A percentile compares a stretch with the other conserved stretches of the same genome.
Evolutionary conservation across 805 yeast species (phyloP).

Genomic region (Kockiozyma suomiensis): DNA sequence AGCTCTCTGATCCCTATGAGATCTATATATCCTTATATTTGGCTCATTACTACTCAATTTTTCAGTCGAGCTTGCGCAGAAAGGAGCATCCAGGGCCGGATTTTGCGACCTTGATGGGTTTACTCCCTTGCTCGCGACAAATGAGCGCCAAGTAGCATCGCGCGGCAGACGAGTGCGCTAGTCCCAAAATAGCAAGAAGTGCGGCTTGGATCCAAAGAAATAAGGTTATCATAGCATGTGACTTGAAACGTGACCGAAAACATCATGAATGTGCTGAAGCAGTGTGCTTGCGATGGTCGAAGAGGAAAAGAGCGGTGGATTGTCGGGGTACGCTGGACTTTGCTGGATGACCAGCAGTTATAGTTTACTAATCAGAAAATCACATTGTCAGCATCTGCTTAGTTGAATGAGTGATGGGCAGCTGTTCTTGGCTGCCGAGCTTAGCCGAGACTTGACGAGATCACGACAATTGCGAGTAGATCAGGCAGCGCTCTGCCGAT

Average conservation of each 20-base stretch:
- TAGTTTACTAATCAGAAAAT: no score
- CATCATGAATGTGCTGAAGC: neutral
- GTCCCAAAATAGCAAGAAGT: neutral
- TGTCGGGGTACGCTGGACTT: no score
- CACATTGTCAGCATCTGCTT: no score
- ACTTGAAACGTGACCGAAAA: neutral
- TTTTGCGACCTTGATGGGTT: neutral
- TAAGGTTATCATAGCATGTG: neutral
- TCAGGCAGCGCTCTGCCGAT: no score
- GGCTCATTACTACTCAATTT: no score
- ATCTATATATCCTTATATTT: neutral
- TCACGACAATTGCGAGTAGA: no score
- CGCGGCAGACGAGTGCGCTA: constrained; percentile 3
- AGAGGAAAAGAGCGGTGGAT: no score
- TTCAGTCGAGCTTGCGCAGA: neutral
- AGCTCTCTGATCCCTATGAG: neutral
- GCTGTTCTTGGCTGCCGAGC: neutral
- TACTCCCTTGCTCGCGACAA: neutral
- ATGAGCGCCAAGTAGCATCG: constrained; percentile 6
- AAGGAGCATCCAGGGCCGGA: neutral
- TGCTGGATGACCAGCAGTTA: no score
- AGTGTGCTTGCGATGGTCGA: no score
- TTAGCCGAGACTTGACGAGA: neutral
- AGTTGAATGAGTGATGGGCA: neutral
- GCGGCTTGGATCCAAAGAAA: constrained; percentile 2